Base-by-base conservation (phyloP, 1,139 yeast genomes). In the Yamadazyma diospyri region DNA sequence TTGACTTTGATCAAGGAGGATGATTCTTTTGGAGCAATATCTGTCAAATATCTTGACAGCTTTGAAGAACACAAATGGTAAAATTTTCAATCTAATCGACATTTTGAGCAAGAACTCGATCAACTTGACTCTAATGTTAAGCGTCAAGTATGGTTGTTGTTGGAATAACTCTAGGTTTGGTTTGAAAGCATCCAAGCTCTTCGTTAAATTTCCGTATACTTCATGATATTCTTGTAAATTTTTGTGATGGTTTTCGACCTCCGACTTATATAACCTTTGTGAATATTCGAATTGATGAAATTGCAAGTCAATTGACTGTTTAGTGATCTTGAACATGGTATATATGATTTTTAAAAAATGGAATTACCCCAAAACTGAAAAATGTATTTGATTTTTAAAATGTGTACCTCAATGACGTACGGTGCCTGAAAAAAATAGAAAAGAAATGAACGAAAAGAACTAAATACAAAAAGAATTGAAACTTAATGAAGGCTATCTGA, bases 91-190 rank as follows among this genome's bases (percentile, higher is more conserved):
- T 43, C 79, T 62, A 25, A 70, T 59, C n/a, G 81, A 61, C 59
- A 78, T 65, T 48, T 78, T 79, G 42, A 73, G 62, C 25, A 78
- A 55, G 42, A 78, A 79, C 43, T 78, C 81, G 33, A 78, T 65
- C 29, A 78, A 62, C 39, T 74, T 69, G 23, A 56, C 53, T 42
- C 87, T 61, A 12, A 69, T 64, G 3, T 62, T 53, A 14, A 69
- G 63, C n/a, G 75, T 68, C 42, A 78, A 58, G 47, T 77, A 80
- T 23, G 85, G 86, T 52, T 79, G 86, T 51, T 78, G 82, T 35
- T 65, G 67, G 43, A 77, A 76, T 34, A 78, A 58, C 32, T 69
- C 67, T 23, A 75, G 45, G 44, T 76, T 78, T 15, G 85, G 81
- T 44, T 61, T 68, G 45, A 49, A 45, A 14, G 41, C 33, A 23